Evolutionary conservation across 139 green algal species (phyloP), one percentile per base, ranked within the genome.

Genomic region (Deuterostichococcus epilithicus): DNA sequence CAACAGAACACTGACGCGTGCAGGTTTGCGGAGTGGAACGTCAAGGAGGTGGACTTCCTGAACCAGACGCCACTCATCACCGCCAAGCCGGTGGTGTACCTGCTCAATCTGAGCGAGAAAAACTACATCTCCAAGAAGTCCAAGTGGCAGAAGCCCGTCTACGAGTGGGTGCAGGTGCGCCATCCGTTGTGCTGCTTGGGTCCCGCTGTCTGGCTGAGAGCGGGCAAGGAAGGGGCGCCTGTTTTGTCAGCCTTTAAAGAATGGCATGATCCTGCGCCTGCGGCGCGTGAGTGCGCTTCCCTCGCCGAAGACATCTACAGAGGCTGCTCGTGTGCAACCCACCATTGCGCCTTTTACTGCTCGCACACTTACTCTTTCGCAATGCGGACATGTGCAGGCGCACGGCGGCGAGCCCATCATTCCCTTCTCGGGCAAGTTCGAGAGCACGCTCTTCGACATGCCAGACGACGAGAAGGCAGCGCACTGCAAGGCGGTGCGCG

Each of bases 71-170:
- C 76, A 23, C 81, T 97, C 58, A 89, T 98, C 72, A 93, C 91
- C 3, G 88, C 94, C 80, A 99, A 99, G 90, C 94, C 95, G 8
- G 92, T 94, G 3, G 91, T 99, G 33, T 99, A 98, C 86, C 89
- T 99, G 36, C 88, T 97, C 42, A 98, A 98, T 83, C 75, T 97
- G 76, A 94, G 78, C 8, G 89, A 95, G 82, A 93, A 95, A 75
- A 92, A 96, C 73, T 99, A 95, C 88, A 86, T 89, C 69, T 86
- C 91, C 32, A 99, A 99, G 86, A 99, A 99, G 93, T 97, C 96
- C 90, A 99, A 99, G 89, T 99, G 89, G 83, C 89, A 99, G 71
- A 83, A 20, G 52, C 52, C 86, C 95, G 42, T 66, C 87, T 76
- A 79, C 52, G 52, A 63, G 20, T 63, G 52, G 52, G 52, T 63